Evolutionary conservation across 108 stramenopile genomes (phyloP).

Genomic region (Cyclotella distinguenda): DNA sequence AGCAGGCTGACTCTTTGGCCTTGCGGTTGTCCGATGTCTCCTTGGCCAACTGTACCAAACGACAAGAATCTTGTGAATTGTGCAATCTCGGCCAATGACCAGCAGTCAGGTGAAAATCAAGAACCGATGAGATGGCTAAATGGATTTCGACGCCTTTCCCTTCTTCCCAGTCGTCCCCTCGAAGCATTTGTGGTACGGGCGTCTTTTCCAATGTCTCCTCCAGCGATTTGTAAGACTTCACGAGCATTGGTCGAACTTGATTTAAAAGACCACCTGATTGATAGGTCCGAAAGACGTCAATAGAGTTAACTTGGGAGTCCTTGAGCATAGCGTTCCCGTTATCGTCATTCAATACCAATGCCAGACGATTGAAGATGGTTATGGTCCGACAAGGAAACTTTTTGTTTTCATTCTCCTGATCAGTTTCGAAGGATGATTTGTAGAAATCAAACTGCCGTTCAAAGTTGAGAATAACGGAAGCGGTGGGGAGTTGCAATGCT

Average conservation of each 20-base stretch:
- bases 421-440: constrained; percentile 33
- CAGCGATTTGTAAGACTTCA: constrained; percentile 44
- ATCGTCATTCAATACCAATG: constrained; percentile 48
- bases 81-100: constrained; percentile 49
- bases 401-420: constrained; percentile 28
- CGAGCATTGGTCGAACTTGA: constrained; percentile 53
- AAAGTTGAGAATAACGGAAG: constrained; percentile 46
- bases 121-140: constrained; percentile 37
- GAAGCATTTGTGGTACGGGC: constrained; percentile 59
- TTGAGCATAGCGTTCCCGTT: constrained; percentile 20
- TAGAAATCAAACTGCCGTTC: constrained; percentile 55
- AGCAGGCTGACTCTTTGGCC: constrained; percentile 37
- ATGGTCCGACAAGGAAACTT: constrained; percentile 51
- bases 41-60: constrained; percentile 29
- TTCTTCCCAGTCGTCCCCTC: constrained; percentile 58
- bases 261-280: constrained; percentile 56
- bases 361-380: constrained; percentile 58
- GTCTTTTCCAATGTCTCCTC: constrained; percentile 49
- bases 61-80: constrained; percentile 34
- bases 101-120: constrained; percentile 43
- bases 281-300: constrained; percentile 37
- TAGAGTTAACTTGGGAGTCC: constrained; percentile 13
- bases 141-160: constrained; percentile 61
- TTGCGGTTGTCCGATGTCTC: constrained; percentile 31
- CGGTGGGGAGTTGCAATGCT: constrained; percentile 41